Base-by-base conservation (phyloP, 73 alveolate genomes). In the Symbiodinium natans region DNA sequence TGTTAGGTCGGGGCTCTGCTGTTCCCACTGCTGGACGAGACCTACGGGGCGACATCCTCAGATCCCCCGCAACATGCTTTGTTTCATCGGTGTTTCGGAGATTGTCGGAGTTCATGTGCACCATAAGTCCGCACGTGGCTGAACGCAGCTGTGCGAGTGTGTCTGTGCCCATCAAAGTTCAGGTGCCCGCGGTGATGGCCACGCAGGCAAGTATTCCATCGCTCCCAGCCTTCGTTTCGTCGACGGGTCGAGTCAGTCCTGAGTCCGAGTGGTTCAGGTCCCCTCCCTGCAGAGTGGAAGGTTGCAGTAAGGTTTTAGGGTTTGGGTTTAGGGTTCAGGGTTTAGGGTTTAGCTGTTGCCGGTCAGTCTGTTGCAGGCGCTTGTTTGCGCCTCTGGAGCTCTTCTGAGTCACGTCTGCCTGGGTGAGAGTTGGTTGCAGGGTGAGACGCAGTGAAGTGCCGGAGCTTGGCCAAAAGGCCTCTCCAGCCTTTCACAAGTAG, bases 151-250 rank as follows among this genome's bases (percentile, higher is more conserved):
- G 56, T n/a, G n/a, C n/a, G n/a, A n/a, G n/a, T n/a, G n/a, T n/a
- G n/a, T n/a, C 27, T 1, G 71, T 29, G 15, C 23, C 71, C 25
- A 6, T 15, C 1, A 52, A 52, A 13, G 31, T 43, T 19, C 75
- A 87, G 94, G 94, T 89, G 36, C 95, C 95, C 39, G 86, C 95
- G 9, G 95, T 89, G 40, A 89, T 89, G 95, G 87, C 41, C 38
- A 46, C 75, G 86, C 95, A 89, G 95, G 95, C 43, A 52, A n/a
- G n/a, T n/a, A n/a, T n/a, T n/a, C n/a, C n/a, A n/a, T n/a, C n/a
- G n/a, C n/a, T n/a, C n/a, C n/a, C n/a, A n/a, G n/a, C n/a, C n/a
- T n/a, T n/a, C n/a, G n/a, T n/a, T n/a, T n/a, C n/a, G n/a, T n/a
- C n/a, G n/a, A n/a, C n/a, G n/a, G n/a, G n/a, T n/a, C n/a, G n/a